Base-by-base conservation (phyloP, 2,329 filamentous ascomycete species). In the Simplicillium sp. region DNA sequence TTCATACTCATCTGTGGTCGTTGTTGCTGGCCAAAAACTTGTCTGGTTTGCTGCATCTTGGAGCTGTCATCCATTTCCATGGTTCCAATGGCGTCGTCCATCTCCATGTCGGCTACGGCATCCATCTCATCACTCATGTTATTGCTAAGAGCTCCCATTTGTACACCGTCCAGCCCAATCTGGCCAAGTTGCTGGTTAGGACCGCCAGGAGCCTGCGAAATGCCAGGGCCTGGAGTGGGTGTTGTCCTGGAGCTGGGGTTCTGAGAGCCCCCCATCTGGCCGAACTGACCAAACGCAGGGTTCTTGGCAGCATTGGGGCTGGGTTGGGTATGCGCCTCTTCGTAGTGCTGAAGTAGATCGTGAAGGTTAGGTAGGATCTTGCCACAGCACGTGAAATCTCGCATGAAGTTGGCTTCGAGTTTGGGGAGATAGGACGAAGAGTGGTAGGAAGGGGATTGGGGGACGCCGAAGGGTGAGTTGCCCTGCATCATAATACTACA, bases 391-490 rank as follows among this genome's bases (percentile, higher is more conserved):
- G 84, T 84, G 65, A 97, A 97, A 66, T 97, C 89, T 62, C 84
- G 84, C 87, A 97, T 94, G 61, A 96, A 98, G 57, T 90, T 92
- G 46, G 90, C 90, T 64, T 98, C 92, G 57, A 96, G 80, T 62
- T 95, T 96, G 9, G 89, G 90, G 2, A 96, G 76, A 59, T 97
- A 97, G 18, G 92, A 97, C 7, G 89, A 94, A 1, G 90, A 97
- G 62, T 97, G 90, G 54, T 87, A 94, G 1, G 90, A 96, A 1
- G 92, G 87, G n/a, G 89, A 94, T 60, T 89, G 77, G 43, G 74
- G 80, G 37, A 55, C 59, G 44, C 67, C 60, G 56, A 90, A 94
- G 11, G 92, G 92, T n/a, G 92, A 97, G 14, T 88, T 96, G 54
- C 92, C 89, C 45, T 87, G 80, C 86, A 96, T 96, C 59, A 94